These are phyloP conservation scores for Vanderwaltozyma tropicalis DNA, from an alignment of 805 yeast species.

Conservation along the genomic window DNA sequence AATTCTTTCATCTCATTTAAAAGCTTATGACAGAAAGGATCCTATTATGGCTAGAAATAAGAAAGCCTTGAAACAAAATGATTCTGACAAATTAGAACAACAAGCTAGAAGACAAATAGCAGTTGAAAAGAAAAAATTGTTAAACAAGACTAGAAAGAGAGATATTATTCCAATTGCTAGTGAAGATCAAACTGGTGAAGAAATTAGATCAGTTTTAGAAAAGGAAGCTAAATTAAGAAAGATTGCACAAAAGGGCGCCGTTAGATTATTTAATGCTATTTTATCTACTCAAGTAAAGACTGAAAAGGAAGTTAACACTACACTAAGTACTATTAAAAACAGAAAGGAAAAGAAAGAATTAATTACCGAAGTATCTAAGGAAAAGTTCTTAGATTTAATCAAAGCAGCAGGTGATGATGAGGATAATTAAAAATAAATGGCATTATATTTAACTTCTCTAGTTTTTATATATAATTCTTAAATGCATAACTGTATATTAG, in stretches of 20 bases:
- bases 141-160: conserved; percentile 57
- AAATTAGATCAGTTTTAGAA: conserved; percentile 47
- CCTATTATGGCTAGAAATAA: conserved; percentile 87
- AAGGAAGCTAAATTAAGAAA: conserved; percentile 62
- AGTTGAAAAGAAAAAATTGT: conserved; percentile 57
- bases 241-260: conserved; percentile 82
- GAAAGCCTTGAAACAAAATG: conserved; percentile 56
- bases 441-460: neutral
- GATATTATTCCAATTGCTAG: conserved; percentile 59
- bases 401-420: conserved; percentile 55
- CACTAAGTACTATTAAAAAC: conserved; percentile 32
- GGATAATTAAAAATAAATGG: neutral
- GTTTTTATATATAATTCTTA: neutral
- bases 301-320: conserved; percentile 38
- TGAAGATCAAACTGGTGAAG: conserved; percentile 31
- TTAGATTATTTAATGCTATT: conserved; percentile 73
- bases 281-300: conserved; percentile 65
- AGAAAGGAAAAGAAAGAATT: conserved; percentile 43
- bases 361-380: conserved; percentile 75
- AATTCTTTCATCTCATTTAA: conserved; percentile 71
- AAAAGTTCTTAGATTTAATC: conserved; percentile 79
- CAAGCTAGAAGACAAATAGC: conserved; percentile 66
- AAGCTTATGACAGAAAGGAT: conserved; percentile 80
- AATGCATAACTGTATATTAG: neutral
- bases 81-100: conserved; percentile 69